Conservation (phyloP, 2,329 filamentous ascomycete genomes). For the Clonostachys rhizophaga region DNA sequence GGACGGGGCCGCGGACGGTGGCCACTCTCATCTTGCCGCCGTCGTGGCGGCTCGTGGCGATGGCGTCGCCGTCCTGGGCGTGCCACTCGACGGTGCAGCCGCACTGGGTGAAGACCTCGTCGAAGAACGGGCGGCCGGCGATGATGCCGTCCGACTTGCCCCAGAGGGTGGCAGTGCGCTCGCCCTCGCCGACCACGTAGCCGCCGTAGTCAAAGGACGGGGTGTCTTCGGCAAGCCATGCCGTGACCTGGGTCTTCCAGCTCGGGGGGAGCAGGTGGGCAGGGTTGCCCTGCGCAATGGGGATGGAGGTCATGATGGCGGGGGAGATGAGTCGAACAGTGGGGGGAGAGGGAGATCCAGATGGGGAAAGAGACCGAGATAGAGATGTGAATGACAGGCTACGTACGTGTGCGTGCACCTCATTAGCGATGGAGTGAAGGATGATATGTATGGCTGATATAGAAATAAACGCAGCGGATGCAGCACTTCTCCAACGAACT, state of each 20-base stretch:
- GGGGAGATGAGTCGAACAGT: not conserved
- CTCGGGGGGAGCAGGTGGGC: slow-evolving; percentile 75
- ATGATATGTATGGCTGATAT: no score
- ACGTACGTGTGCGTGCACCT: not conserved
- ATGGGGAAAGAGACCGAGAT: not conserved
- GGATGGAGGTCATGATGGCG: not conserved
- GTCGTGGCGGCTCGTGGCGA: slow-evolving; percentile 54
- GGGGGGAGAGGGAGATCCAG: not conserved
- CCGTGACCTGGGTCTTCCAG: slow-evolving; percentile 75
- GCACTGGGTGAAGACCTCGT: slow-evolving; percentile 86
- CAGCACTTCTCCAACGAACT: no score
- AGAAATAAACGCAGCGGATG: no score
- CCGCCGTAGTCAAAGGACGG: slow-evolving; percentile 96
- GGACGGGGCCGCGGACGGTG: slow-evolving; percentile 82
- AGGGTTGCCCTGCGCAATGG: slow-evolving; percentile 29
- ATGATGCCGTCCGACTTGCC: slow-evolving; percentile 74
- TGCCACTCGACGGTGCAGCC: slow-evolving; percentile 93
- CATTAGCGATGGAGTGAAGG: no score
- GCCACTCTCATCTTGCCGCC: slow-evolving; percentile 59
- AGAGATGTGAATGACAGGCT: not conserved
- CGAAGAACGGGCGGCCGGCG: slow-evolving; percentile 90
- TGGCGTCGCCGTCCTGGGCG: slow-evolving; percentile 65
- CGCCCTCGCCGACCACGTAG: slow-evolving; percentile 80
- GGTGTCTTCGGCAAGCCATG: slow-evolving; percentile 94
- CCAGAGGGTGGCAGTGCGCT: slow-evolving; percentile 61